These are phyloP conservation scores for Globisporangium okanoganense DNA, from an alignment of 352 stramenopile species.

Conservation along the genomic window DNA sequence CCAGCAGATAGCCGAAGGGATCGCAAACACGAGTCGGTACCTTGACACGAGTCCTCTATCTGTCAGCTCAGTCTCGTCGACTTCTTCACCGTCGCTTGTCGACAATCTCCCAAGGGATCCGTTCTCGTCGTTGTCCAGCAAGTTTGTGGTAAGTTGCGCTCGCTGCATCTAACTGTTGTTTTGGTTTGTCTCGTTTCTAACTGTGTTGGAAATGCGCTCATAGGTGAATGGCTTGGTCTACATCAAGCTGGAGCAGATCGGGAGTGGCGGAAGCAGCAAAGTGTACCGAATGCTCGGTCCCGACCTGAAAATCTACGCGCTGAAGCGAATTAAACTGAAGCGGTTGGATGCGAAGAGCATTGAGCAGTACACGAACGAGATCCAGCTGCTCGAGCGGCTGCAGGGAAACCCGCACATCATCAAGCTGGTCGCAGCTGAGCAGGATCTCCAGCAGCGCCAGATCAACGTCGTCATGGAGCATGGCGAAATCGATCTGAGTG, in stretches of 20 bases:
- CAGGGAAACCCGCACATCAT: conserved; percentile 96
- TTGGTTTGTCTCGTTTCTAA: conserved; percentile 4
- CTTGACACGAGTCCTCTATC: conserved; percentile 36
- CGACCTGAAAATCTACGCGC: conserved; percentile 93
- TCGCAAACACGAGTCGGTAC: conserved; percentile 20
- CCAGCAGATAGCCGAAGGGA: conserved; percentile 26
- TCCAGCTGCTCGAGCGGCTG: conserved; percentile 91
- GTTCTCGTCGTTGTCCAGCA: conserved; percentile 51
- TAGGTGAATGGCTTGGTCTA: conserved; percentile 91
- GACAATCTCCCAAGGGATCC: conserved; percentile 30
- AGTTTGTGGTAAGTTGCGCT: conserved; percentile 38
- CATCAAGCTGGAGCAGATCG: conserved; percentile 95
- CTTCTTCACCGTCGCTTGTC: conserved; percentile 45
- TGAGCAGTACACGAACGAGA: conserved; percentile 97
- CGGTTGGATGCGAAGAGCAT: conserved; percentile 88
- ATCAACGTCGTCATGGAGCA: conserved; percentile 95
- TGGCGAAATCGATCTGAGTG: conserved; percentile 96
- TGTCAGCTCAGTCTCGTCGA: conserved; percentile 48
- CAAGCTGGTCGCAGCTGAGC: conserved; percentile 91
- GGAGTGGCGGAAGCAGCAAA: conserved; percentile 96
- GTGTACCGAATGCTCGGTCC: conserved; percentile 94
- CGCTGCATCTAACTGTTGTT: neutral
- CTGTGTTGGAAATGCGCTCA: neutral
- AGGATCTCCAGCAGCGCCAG: conserved; percentile 79
- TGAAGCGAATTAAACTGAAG: conserved; percentile 98